Evolutionary conservation across 2,329 filamentous ascomycete species (phyloP).

Genomic region (Xenoacremonium recifei): DNA sequence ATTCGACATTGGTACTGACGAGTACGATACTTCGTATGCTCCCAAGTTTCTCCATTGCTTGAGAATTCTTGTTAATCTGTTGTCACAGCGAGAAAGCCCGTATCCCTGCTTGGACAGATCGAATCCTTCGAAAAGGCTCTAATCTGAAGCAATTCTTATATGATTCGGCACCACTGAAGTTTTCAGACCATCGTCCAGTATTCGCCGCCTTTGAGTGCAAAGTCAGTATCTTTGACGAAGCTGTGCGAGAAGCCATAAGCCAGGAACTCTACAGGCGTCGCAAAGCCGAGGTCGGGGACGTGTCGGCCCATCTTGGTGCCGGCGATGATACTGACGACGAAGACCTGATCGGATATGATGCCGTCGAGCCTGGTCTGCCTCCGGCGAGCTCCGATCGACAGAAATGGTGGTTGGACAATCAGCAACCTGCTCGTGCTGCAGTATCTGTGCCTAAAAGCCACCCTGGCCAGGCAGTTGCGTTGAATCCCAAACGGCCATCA

Average conservation of each 20-base stretch:
- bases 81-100: slow-evolving; percentile 76
- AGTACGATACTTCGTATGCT: slow-evolving; percentile 84
- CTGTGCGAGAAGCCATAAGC: slow-evolving; percentile 68
- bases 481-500: slow-evolving; percentile 71
- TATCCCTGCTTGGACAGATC: slow-evolving; percentile 96
- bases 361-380: slow-evolving; percentile 75
- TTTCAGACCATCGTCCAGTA: slow-evolving; percentile 96
- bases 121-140: slow-evolving; percentile 81
- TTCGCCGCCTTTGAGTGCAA: slow-evolving; percentile 85
- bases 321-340: slow-evolving; percentile 68
- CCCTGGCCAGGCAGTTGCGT: slow-evolving; percentile 53
- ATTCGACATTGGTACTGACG: slow-evolving; percentile 84
- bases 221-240: slow-evolving; percentile 78
- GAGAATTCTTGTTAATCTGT: not conserved
- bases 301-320: slow-evolving; percentile 53
- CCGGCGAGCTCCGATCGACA: slow-evolving; percentile 66
- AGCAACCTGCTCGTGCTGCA: slow-evolving; percentile 71
- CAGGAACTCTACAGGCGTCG: slow-evolving; percentile 72
- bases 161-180: slow-evolving; percentile 75
- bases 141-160: slow-evolving; percentile 84
- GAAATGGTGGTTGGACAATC: slow-evolving; percentile 70
- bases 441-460: slow-evolving; percentile 60
- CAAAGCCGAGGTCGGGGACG: slow-evolving; percentile 63
- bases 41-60: not conserved
- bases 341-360: slow-evolving; percentile 77